Conservation (phyloP, 805 yeast species). For the Monosporozyma unispora region DNA sequence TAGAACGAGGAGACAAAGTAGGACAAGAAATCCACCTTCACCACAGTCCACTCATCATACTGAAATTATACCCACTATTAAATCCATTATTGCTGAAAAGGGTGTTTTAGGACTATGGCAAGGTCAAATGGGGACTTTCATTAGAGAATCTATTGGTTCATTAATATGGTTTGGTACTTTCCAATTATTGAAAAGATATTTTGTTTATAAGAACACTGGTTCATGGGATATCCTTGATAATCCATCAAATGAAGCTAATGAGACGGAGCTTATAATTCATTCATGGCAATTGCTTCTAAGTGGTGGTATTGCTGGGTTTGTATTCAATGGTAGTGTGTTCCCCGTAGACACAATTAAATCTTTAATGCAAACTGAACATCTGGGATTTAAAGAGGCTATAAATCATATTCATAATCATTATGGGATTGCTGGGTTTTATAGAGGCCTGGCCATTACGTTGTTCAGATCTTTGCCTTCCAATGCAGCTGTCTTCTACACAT, state of each 20-base stretch:
- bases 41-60: conserved; percentile 13
- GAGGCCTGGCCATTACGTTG: conserved; percentile 77
- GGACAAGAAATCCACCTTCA: conserved; percentile 7
- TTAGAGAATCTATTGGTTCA: conserved; percentile 83
- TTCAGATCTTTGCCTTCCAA: conserved; percentile 81
- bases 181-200: conserved; percentile 42
- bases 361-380: conserved; percentile 50
- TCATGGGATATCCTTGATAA: background rate
- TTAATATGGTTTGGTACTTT: conserved; percentile 92
- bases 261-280: conserved; percentile 22
- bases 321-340: conserved; percentile 69
- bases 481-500: conserved; percentile 74
- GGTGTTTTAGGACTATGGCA: conserved; percentile 78
- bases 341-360: conserved; percentile 91
- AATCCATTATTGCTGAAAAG: conserved; percentile 36
- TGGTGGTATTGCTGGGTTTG: conserved; percentile 82
- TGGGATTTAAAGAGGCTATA: conserved; percentile 36
- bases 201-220: conserved; percentile 8
- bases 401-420: conserved; percentile 37
- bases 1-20: background rate
- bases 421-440: conserved; percentile 66
- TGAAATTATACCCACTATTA: conserved; percentile 32
- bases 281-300: conserved; percentile 54
- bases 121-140: conserved; percentile 74
- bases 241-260: conserved; percentile 13